Evolutionary conservation across 768 basidiomycete genomes (phyloP).

Genomic region (Phanerochaete sordida): DNA sequence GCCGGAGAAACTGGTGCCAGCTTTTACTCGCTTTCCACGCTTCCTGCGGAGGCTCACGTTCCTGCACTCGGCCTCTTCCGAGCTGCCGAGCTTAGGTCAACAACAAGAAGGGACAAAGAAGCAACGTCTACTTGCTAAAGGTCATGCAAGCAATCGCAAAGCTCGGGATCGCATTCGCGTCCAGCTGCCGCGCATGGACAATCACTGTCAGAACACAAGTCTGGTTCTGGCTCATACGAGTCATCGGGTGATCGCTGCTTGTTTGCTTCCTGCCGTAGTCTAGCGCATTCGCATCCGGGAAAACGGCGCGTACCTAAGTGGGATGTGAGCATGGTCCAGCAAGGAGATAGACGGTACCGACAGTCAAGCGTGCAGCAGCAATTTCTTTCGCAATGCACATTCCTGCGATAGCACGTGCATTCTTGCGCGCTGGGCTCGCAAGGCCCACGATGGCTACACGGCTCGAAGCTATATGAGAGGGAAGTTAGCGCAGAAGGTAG

Average conservation of each 20-base stretch:
- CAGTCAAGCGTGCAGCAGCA: slow-evolving; percentile 54
- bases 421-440: slow-evolving; percentile 35
- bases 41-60: slow-evolving; percentile 27
- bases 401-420: slow-evolving; percentile 49
- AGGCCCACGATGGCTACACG: slow-evolving; percentile 55
- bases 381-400: slow-evolving; percentile 50
- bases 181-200: slow-evolving; percentile 51
- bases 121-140: not conserved
- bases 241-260: slow-evolving; percentile 30
- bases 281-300: slow-evolving; percentile 53
- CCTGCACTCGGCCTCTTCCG: slow-evolving; percentile 48
- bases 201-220: not conserved
- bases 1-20: slow-evolving; percentile 24
- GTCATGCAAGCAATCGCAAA: slow-evolving; percentile 46
- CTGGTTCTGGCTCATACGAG: slow-evolving; percentile 6
- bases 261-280: slow-evolving; percentile 15
- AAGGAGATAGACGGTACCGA: slow-evolving; percentile 22
- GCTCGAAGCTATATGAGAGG: slow-evolving; percentile 35
- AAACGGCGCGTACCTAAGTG: slow-evolving; percentile 57
- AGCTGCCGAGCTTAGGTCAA: slow-evolving; percentile 26
- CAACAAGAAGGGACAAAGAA: not conserved
- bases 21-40: slow-evolving; percentile 13
- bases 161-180: slow-evolving; percentile 67
- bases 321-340: no score
- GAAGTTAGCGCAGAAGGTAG: no score